Percentiles rank a stretch among this genome's conserved stretches.
Evolutionary conservation across 2,329 filamentous ascomycete genomes (phyloP).

Genomic region (Trichoderma endophyticum): DNA sequence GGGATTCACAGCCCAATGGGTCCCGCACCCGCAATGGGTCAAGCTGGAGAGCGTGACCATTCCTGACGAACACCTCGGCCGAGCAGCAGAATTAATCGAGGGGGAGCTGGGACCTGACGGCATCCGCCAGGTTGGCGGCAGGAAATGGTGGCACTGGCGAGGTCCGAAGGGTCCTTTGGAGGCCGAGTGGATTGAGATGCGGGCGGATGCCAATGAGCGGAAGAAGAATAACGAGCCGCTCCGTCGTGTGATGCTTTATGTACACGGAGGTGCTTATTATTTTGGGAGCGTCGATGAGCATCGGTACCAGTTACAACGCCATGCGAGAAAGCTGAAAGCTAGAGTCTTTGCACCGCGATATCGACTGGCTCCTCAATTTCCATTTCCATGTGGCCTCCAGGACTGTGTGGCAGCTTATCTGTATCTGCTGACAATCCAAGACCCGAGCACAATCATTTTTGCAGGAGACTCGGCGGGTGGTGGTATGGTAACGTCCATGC

Average conservation of each 20-base stretch:
- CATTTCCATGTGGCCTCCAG: constrained; percentile 88
- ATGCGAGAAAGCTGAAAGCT: constrained; percentile 90
- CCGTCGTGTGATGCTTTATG: constrained; percentile 83
- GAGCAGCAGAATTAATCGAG: constrained; percentile 65
- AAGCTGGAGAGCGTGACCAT: constrained; percentile 70
- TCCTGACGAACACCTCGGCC: constrained; percentile 57
- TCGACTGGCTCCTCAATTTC: constrained; percentile 86
- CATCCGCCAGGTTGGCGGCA: constrained; percentile 71
- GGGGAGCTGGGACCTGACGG: constrained; percentile 76
- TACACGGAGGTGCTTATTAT: constrained; percentile 92
- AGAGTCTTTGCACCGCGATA: constrained; percentile 85
- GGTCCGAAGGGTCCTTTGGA: constrained; percentile 62
- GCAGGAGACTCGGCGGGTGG: constrained; percentile 92
- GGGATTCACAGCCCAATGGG: constrained; percentile 86
- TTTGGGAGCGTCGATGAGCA: constrained; percentile 96
- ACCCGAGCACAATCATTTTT: constrained; percentile 77
- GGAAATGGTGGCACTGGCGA: constrained; percentile 88
- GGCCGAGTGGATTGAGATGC: constrained; percentile 98
- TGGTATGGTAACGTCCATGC: constrained; percentile 78
- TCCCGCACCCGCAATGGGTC: constrained; percentile 86
- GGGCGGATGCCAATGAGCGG: constrained; percentile 65
- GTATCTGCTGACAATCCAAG: constrained; percentile 71
- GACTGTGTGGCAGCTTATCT: constrained; percentile 89
- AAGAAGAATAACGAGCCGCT: constrained; percentile 58
- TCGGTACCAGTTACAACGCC: constrained; percentile 95